phyloP scores from a whole-genome alignment of 2,329 filamentous ascomycete species.

The Thermoascus crustaceus region DNA sequence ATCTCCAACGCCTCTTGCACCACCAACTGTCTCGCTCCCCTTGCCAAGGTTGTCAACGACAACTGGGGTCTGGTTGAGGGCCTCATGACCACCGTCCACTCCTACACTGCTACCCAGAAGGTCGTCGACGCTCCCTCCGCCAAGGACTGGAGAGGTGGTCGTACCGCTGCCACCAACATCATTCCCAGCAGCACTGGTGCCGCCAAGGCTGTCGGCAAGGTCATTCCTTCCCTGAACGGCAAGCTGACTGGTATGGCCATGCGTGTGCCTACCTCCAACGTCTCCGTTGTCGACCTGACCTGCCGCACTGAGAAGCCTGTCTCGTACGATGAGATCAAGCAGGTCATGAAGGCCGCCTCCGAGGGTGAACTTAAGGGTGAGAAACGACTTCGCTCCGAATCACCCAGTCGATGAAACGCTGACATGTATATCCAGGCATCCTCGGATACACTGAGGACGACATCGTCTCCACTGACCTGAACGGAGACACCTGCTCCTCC shows the following conservation, averaged over 20 bases:
- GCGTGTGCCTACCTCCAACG: slow-evolving; percentile 97
- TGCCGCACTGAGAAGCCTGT: slow-evolving; percentile 83
- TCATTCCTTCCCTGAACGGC: slow-evolving; percentile 95
- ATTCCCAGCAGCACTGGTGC: slow-evolving; percentile 98
- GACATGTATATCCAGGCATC: slow-evolving; percentile 50
- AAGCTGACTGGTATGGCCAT: slow-evolving; percentile 99
- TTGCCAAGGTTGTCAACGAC: slow-evolving; percentile 99
- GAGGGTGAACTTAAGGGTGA: slow-evolving; percentile 77
- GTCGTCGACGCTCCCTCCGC: slow-evolving; percentile 93
- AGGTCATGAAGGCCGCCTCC: slow-evolving; percentile 76
- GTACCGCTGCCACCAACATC: slow-evolving; percentile 98
- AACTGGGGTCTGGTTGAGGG: slow-evolving; percentile 96
- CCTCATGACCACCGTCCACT: slow-evolving; percentile 99
- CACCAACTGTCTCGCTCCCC: slow-evolving; percentile 98
- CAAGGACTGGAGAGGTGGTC: slow-evolving; percentile 99
- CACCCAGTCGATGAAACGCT: slow-evolving; percentile 4
- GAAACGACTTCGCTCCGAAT: slow-evolving; percentile 20
- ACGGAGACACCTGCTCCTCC: slow-evolving; percentile 86
- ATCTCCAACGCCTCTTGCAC: slow-evolving; percentile 99
- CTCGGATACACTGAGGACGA: slow-evolving; percentile 96
- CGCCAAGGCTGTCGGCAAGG: slow-evolving; percentile 99
- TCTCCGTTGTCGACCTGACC: slow-evolving; percentile 97
- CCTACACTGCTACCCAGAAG: slow-evolving; percentile 99
- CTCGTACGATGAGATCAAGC: slow-evolving; percentile 76
- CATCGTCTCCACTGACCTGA: slow-evolving; percentile 86